Base-by-base conservation (phyloP, 2,329 filamentous ascomycete genomes). In the Verticillium dahliae region DNA sequence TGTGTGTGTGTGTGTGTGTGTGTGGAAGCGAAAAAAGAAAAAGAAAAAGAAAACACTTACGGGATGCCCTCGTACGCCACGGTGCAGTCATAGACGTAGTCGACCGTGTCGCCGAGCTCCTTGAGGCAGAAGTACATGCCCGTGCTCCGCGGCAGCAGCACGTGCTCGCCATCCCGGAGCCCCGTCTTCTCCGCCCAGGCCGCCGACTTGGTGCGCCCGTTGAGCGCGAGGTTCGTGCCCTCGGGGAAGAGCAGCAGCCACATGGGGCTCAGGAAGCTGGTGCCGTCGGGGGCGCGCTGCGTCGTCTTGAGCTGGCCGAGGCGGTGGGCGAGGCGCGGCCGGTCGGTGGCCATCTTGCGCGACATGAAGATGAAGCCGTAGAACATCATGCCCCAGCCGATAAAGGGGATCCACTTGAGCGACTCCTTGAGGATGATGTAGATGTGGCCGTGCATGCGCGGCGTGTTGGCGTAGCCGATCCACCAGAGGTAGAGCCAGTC, bases 401-500 rank as follows among this genome's bases (percentile, higher is more conserved):
- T 82, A 60, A 96, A 76, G 1, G 92, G 92, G 15, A 96, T 87
- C 67, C 86, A 88, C 73, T 91, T 92, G 64, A 96, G 79, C 1
- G 90, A 93, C 72, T 96, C 90, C 71, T 96, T 96, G 59, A 96
- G 79, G 69, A 96, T 94, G 72, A 96, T 96, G 78, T 92, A 96
- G 69, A 96, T 82, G 71, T 92, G 89, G 11, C 92, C 92, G 69
- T 95, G 90, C 85, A 92, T 91, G 60, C 84, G 82, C 62, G 90
- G 90, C 1, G 69, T 73, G 70, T 88, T 88, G 33, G 90, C 91
- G 69, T 96, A 96, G n/a, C 88, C 90, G 33, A 92, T 88, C 92
- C 92, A 96, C 92, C 92, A 96, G 7, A 96, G 83, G 72, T 96
- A 96, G 9, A 96, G 76, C 92, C 91, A 96, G 75, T 96, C 91